A percentile compares a stretch with the other conserved stretches of the same genome.
These are phyloP conservation scores for Digitaria exilis DNA, from an alignment of 202 grass and related monocot species.

Conservation along the genomic window DNA sequence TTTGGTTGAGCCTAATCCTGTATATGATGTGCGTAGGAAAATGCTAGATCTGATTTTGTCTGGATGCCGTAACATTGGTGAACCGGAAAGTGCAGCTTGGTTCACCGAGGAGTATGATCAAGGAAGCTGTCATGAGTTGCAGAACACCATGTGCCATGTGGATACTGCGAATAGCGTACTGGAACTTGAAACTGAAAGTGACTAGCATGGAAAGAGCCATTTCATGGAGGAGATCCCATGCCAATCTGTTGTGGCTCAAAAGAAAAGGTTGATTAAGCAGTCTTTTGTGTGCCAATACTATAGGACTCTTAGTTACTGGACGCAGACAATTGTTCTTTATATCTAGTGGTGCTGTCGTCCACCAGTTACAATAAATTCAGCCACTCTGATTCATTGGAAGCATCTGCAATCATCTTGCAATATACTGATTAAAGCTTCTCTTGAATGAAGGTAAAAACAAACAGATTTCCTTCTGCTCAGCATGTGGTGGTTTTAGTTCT, in stretches of 20 bases:
- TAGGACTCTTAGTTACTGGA: slow-evolving; percentile 68
- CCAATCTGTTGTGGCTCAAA: neutral
- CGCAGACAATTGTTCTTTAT: slow-evolving; percentile 58
- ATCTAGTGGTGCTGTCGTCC: slow-evolving; percentile 61
- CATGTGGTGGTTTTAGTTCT: too few species aligned
- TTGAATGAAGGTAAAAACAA: too few species aligned
- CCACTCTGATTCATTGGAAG: too few species aligned
- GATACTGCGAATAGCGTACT: neutral
- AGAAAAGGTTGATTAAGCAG: neutral
- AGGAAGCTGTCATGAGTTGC: neutral
- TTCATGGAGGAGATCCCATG: neutral
- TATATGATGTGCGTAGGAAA: slow-evolving; percentile 50
- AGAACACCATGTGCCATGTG: neutral
- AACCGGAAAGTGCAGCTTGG: neutral
- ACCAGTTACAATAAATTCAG: too few species aligned
- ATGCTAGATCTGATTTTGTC: slow-evolving; percentile 55
- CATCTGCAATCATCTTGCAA: too few species aligned
- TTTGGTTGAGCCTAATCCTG: slow-evolving; percentile 52
- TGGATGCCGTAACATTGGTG: slow-evolving; percentile 42
- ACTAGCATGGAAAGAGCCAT: neutral
- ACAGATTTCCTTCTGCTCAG: too few species aligned
- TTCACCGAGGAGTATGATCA: neutral
- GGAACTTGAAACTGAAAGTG: slow-evolving; percentile 17
- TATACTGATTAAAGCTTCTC: too few species aligned
- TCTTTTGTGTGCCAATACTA: too few species aligned